A percentile compares a stretch with the other conserved stretches of the same genome.
Evolutionary conservation across 2,329 filamentous ascomycete species (phyloP).

Genomic region (Colletotrichum siamense): DNA sequence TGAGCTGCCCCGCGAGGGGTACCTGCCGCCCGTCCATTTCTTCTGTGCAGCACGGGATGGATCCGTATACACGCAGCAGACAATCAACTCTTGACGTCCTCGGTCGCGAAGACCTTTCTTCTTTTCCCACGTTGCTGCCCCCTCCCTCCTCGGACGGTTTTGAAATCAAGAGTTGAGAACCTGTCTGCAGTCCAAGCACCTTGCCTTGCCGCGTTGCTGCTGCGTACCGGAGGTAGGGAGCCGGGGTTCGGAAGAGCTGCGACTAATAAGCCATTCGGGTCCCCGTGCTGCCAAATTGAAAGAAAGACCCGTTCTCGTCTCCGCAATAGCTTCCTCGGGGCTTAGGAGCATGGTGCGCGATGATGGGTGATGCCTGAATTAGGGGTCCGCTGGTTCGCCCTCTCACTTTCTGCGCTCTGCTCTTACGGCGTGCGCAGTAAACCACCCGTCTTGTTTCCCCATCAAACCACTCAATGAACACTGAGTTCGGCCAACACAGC

Average conservation of each 20-base stretch:
- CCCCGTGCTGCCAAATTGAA: background rate
- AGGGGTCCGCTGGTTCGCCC: background rate
- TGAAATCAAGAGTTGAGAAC: background rate
- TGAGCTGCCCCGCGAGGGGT: background rate
- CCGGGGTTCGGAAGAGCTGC: background rate
- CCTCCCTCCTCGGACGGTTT: background rate
- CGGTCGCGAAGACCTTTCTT: background rate
- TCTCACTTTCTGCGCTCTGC: background rate
- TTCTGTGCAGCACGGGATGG: background rate
- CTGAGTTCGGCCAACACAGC: background rate
- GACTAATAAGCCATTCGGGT: background rate
- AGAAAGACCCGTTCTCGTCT: background rate
- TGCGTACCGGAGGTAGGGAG: background rate
- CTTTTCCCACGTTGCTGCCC: background rate
- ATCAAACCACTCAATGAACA: background rate
- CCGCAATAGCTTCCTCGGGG: background rate
- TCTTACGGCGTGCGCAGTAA: too few relatives aligned
- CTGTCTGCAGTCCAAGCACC: background rate
- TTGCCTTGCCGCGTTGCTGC: background rate
- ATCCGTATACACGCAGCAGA: background rate
- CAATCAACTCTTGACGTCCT: background rate
- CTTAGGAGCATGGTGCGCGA: background rate
- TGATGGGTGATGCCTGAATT: background rate
- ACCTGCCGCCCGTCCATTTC: background rate
- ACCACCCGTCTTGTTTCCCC: background rate